A percentile compares a stretch with the other conserved stretches of the same genome.
Conservation (phyloP, 2,329 filamentous ascomycete species). For the Thelonectria olida region DNA sequence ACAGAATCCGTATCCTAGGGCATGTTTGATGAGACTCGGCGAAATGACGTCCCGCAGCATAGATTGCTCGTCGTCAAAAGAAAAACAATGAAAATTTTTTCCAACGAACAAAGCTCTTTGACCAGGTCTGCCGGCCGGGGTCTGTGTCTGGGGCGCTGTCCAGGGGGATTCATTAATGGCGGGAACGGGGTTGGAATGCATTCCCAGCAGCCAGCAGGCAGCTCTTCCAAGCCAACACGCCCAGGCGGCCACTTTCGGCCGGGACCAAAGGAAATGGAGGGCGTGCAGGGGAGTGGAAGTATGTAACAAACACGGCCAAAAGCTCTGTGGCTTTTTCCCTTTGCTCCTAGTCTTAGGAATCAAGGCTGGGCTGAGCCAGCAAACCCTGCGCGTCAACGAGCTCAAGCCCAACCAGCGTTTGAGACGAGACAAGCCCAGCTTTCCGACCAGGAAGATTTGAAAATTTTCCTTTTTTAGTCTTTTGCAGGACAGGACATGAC, state of each 20-base stretch:
- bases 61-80: conserved; percentile 17
- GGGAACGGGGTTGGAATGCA: conserved; percentile 33
- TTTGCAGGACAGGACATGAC: not conserved
- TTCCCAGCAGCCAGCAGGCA: conserved; percentile 9
- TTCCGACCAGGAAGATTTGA: conserved; percentile 6
- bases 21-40: conserved; percentile 16
- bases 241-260: conserved; percentile 31
- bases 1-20: not conserved
- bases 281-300: conserved; percentile 14
- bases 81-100: conserved; percentile 29
- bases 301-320: conserved; percentile 1
- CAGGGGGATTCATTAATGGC: conserved; percentile 35
- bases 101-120: conserved; percentile 19
- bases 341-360: conserved; percentile 6
- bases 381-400: conserved; percentile 14
- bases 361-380: conserved; percentile 8
- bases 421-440: conserved; percentile 12
- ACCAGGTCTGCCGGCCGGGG: conserved; percentile 29
- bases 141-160: conserved; percentile 21
- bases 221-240: conserved; percentile 25
- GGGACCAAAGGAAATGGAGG: conserved; percentile 21
- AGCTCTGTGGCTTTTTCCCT: conserved; percentile 11
- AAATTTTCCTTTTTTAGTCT: not conserved
- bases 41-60: conserved; percentile 19
- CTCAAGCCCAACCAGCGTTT: conserved; percentile 10